Evolutionary conservation across 1,284 basidiomycete species (phyloP), one percentile per base, ranked within the genome.

Genomic region (Ceratobasidium sp.): DNA sequence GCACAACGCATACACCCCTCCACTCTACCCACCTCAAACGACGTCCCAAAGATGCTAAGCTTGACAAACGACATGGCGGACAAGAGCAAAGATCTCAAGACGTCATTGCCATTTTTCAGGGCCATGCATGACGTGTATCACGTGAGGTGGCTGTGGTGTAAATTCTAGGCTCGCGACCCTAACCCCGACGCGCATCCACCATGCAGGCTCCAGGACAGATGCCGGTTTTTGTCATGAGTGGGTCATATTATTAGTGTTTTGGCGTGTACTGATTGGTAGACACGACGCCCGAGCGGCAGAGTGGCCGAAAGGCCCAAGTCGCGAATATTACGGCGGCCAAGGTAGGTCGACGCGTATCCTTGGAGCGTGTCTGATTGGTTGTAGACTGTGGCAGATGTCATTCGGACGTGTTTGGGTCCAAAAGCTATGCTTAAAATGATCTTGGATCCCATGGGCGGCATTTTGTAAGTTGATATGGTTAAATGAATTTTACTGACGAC

Each of bases 371-470:
- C 13, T 64, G 62, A 32, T 49, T 43, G 45, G 17, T 17, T 17
- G 20, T 55, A 96, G 93, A 98, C 95, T 17, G 96, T 99, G 1
- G 93, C 96, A 74, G 96, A 98, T 84, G 95, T 99, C n/a, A 98
- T 99, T 75, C 82, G 96, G 72, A 98, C 96, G 75, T 99, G 96
- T 86, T 81, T 98, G 35, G 96, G 97, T 5, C 96, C 96, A 3
- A 96, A 97, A 78, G 90, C 96, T 49, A 99, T 98, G 96, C 84
- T 98, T 72, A 99, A 99, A 85, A 99, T 99, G 96, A 98, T 98
- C 75, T 82, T 98, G 55, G 95, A 98, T 82, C 94, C 95, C 2
- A 97, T 97, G 95, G 95, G 95, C 69, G 94, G 95, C 65, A 97
- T 97, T 75, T 76, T 96, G 93, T 95, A 73, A 76, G 91, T 84